Evolutionary conservation across 192 early-diverging fungal species (phyloP), one percentile per base, ranked within the genome.

Genomic region (Diversispora epigaea): DNA sequence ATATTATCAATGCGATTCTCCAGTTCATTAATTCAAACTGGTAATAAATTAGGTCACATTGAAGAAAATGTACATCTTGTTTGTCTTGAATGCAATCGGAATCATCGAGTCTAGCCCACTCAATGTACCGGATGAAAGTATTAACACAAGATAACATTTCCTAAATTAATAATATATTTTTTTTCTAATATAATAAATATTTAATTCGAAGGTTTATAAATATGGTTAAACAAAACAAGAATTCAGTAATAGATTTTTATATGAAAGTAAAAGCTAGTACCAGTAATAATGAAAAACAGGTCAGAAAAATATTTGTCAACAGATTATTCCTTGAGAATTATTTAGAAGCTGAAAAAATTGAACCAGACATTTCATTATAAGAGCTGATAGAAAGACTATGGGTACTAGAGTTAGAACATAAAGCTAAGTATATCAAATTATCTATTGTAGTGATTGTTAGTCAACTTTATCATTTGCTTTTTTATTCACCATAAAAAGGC

Each of bases 161-260:
- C n/a, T n/a, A n/a, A n/a, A n/a, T n/a, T n/a, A n/a, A n/a, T n/a
- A n/a, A n/a, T n/a, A n/a, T n/a, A n/a, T n/a, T n/a, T n/a, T n/a
- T n/a, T n/a, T n/a, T n/a, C n/a, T n/a, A n/a, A n/a, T n/a, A 60
- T 19, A 61, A 61, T 61, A 61, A 61, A 61, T 61, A 61, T 61
- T 19, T 39, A 61, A 61, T 61, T 61, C 58, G 32, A 49, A 61
- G 32, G 10, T 61, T 61, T 61, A 61, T 61, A 61, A 19, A 39
- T 61, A 61, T 61, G 19, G 10, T 61, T 61, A 60, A 60, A 60
- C 57, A 60, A 60, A 32, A 22, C 17, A 60, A 60, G 4, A 17
- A 60, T 60, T 60, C 25, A 60, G 57, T 60, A 60, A 60, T 60
- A 32, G 57, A 60, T 60, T 60, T 60, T 60, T 60, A 60, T 60